phyloP scores from a whole-genome alignment of 1,284 basidiomycete species.

The Ustilago trichophora region DNA sequence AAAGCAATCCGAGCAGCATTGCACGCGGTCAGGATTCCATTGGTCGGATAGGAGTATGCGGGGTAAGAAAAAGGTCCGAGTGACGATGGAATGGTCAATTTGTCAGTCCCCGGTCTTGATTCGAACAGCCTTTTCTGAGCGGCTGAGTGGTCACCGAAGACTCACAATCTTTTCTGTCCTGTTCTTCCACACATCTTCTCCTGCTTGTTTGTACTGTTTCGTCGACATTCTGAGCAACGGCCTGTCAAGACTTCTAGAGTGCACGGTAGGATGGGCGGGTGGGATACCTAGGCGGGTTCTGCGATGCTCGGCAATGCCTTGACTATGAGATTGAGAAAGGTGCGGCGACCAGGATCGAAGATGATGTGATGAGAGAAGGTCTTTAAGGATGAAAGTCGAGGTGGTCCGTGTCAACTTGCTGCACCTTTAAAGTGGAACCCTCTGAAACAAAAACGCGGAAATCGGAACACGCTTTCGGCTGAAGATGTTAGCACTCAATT shows the following conservation, averaged over 20 bases:
- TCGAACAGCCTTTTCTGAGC: too few species aligned
- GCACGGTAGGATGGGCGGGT: too few species aligned
- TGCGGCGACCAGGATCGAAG: too few species aligned
- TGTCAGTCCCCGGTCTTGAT: too few species aligned
- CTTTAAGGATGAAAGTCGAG: not conserved
- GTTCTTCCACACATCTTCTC: conserved; percentile 66
- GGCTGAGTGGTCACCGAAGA: too few species aligned
- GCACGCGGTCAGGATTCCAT: not conserved
- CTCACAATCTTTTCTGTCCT: conserved; percentile 65
- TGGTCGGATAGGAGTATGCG: not conserved
- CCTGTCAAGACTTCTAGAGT: not conserved
- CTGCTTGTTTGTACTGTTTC: conserved; percentile 61
- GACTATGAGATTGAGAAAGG: too few species aligned
- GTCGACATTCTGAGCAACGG: conserved; percentile 31
- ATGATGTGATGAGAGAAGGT: too few species aligned
- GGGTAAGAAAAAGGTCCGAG: too few species aligned
- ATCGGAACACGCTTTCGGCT: not conserved
- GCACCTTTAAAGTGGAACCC: conserved; percentile 1
- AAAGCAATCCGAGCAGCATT: not conserved
- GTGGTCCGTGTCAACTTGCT: conserved; percentile 12
- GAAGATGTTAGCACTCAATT: too few species aligned
- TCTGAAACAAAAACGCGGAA: not conserved
- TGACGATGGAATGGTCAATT: too few species aligned
- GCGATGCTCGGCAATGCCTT: too few species aligned
- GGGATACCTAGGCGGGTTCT: too few species aligned